Conservation (phyloP, 495 filamentous ascomycete genomes). For the Pseudevernia furfuracea region DNA sequence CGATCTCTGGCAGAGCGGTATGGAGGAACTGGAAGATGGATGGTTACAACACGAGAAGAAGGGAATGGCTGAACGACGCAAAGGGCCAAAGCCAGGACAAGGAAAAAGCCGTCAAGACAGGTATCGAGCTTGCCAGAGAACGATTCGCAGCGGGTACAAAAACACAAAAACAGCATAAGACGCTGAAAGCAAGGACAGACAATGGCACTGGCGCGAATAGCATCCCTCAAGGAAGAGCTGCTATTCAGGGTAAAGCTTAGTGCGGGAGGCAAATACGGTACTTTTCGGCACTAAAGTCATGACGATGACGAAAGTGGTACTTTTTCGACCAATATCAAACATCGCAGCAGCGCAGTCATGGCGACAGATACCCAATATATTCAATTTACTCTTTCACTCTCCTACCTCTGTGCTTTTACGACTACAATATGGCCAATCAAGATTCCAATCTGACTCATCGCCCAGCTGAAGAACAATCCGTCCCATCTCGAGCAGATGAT, state of each 20-base stretch:
- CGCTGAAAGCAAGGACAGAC: neutral
- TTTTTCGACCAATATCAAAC: neutral
- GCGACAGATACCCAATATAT: neutral
- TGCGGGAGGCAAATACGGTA: neutral
- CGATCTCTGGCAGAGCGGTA: slow-evolving; percentile 67
- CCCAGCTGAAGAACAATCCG: slow-evolving; percentile 15
- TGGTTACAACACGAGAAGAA: slow-evolving; percentile 60
- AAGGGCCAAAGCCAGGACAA: slow-evolving; percentile 36
- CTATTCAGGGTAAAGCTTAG: slow-evolving; percentile 12
- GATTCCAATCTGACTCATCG: slow-evolving; percentile 5
- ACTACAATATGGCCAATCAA: neutral
- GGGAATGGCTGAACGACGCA: slow-evolving; percentile 63
- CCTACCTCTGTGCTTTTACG: neutral
- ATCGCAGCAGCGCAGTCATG: neutral
- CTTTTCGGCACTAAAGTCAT: slow-evolving; percentile 9
- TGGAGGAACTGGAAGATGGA: slow-evolving; percentile 94
- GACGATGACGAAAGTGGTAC: slow-evolving; percentile 15
- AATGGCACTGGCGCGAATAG: slow-evolving; percentile 4
- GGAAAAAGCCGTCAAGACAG: slow-evolving; percentile 24
- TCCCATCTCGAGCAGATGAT: slow-evolving; percentile 20
- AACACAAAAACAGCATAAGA: neutral
- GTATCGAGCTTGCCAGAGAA: slow-evolving; percentile 42
- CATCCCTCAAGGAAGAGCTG: neutral
- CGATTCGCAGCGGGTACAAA: slow-evolving; percentile 28
- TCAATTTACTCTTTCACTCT: neutral